Percentiles rank a stretch among this genome's conserved stretches.
phyloP scores from a whole-genome alignment of 495 filamentous ascomycete genomes.

The Trichoderma parareesei region DNA sequence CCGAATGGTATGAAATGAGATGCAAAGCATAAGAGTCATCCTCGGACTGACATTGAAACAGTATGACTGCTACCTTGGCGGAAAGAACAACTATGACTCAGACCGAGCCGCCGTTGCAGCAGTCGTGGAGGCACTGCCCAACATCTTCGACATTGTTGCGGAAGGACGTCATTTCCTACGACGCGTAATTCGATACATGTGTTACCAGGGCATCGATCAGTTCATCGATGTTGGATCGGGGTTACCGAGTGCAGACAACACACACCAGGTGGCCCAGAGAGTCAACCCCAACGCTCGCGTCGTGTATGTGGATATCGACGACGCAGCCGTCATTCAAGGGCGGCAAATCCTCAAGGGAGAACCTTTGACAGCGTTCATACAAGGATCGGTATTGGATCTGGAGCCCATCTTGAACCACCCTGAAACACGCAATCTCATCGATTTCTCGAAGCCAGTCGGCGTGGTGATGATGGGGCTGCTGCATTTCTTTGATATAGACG shows the following conservation, averaged over 20 bases:
- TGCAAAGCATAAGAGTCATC: neutral
- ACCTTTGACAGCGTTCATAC: neutral
- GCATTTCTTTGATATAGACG: neutral
- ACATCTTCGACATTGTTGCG: neutral
- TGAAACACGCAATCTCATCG: neutral
- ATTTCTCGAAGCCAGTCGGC: slow-evolving; percentile 1
- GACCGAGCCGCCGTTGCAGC: neutral
- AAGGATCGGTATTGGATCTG: neutral
- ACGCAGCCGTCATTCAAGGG: neutral
- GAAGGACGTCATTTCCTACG: neutral
- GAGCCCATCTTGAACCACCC: neutral
- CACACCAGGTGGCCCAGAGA: slow-evolving; percentile 3
- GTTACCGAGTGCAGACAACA: neutral
- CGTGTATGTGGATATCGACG: neutral
- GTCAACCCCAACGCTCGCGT: neutral
- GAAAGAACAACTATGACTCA: neutral
- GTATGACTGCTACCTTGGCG: neutral
- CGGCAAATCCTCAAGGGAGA: neutral
- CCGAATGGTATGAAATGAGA: neutral
- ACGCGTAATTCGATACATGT: neutral
- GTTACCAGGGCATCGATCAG: neutral
- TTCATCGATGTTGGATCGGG: slow-evolving; percentile 5
- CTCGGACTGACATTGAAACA: neutral
- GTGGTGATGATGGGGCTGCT: slow-evolving; percentile 2
- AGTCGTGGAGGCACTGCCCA: neutral